Evolutionary conservation across 1,284 basidiomycete species (phyloP).

Genomic region (Golubevia pallescens): DNA sequence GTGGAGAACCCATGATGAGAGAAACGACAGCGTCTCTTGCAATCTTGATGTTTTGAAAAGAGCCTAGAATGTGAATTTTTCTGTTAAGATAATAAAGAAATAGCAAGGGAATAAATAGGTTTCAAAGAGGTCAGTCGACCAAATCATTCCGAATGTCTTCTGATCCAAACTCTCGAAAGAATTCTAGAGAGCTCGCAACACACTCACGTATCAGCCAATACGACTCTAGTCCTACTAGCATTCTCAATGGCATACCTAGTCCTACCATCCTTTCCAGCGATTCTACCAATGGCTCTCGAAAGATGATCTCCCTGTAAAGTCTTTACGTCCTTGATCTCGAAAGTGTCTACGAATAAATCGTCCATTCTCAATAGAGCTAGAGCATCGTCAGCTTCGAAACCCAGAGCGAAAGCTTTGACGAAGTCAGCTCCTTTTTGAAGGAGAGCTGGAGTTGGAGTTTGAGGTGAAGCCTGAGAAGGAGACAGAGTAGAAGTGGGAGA

Average conservation of each 20-base stretch:
- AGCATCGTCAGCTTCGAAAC: constrained; percentile 85
- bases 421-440: constrained; percentile 99
- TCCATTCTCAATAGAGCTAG: constrained; percentile 93
- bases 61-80: constrained; percentile 92
- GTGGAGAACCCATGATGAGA: constrained; percentile 90
- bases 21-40: constrained; percentile 94
- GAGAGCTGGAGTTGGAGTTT: constrained; percentile 70
- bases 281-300: constrained; percentile 93
- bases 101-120: constrained; percentile 11
- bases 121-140: constrained; percentile 6
- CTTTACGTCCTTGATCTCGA: constrained; percentile 99
- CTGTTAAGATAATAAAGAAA: constrained; percentile 66
- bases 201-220: constrained; percentile 90
- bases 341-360: constrained; percentile 96
- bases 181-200: background rate
- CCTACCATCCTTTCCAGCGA: constrained; percentile 96
- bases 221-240: constrained; percentile 89
- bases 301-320: constrained; percentile 96
- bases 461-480: constrained; percentile 81
- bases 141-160: too few species aligned
- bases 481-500: too few species aligned
- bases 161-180: constrained; percentile 1
- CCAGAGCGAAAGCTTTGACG: constrained; percentile 90
- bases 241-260: constrained; percentile 99
- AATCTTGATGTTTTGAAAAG: constrained; percentile 95